A percentile compares a stretch with the other conserved stretches of the same genome.
These are phyloP conservation scores for Rhododendron kiyosumense DNA, from an alignment of 148 eudicot species.

Conservation along the genomic window DNA sequence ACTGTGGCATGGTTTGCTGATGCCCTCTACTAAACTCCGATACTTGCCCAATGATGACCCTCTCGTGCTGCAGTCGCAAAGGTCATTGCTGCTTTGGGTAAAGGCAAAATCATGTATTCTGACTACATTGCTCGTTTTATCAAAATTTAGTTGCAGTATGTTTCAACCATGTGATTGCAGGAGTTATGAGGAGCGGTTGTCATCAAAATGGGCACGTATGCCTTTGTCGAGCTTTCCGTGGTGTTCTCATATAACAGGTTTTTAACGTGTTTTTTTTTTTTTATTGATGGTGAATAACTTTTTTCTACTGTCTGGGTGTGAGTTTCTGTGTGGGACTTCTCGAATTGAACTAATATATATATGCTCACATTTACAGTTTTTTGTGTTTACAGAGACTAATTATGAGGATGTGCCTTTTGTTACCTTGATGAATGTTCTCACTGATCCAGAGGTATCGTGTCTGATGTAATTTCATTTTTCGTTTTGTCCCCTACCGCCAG, in stretches of 20 bases:
- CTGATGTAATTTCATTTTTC: neutral
- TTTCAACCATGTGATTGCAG: constrained; percentile 26
- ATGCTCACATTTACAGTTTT: neutral
- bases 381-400: constrained; percentile 50
- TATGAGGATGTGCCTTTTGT: constrained; percentile 53
- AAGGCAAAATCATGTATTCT: constrained; percentile 9
- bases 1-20: constrained; percentile 64
- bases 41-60: constrained; percentile 55
- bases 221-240: constrained; percentile 74
- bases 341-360: neutral
- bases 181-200: constrained; percentile 42
- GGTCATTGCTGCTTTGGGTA: constrained; percentile 27
- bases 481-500: neutral
- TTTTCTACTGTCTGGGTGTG: neutral
- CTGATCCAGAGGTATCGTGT: constrained; percentile 55
- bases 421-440: constrained; percentile 61
- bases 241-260: constrained; percentile 70
- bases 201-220: constrained; percentile 57
- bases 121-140: neutral
- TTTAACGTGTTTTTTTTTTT: neutral
- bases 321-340: neutral
- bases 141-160: neutral
- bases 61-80: constrained; percentile 36
- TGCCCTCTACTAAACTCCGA: constrained; percentile 53
- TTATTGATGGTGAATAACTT: neutral